Evolutionary conservation across 495 filamentous ascomycete genomes (phyloP).

Genomic region (Aspergillus egyptiacus): DNA sequence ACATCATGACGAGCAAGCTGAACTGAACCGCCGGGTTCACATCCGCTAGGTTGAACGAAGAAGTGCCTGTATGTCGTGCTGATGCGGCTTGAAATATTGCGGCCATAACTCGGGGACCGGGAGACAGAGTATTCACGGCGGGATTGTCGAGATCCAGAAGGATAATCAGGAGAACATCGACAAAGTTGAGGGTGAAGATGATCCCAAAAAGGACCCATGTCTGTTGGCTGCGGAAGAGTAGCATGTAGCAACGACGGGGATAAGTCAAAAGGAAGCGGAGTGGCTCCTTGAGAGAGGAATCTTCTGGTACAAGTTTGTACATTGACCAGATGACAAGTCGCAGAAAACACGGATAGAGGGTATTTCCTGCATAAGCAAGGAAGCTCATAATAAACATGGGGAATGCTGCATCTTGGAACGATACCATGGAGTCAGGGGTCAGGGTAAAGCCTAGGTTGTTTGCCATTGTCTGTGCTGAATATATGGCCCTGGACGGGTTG

Average conservation of each 20-base stretch:
- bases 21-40: conserved; percentile 58
- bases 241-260: conserved; percentile 57
- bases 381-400: conserved; percentile 64
- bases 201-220: conserved; percentile 62
- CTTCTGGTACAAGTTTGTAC: conserved; percentile 45
- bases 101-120: conserved; percentile 41
- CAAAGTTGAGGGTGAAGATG: conserved; percentile 47
- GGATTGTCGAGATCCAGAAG: conserved; percentile 47
- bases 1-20: conserved; percentile 61
- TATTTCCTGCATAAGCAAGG: conserved; percentile 78
- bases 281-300: conserved; percentile 26
- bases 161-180: conserved; percentile 56
- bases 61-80: conserved; percentile 54
- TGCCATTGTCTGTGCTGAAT: conserved; percentile 30
- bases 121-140: conserved; percentile 23
- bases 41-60: conserved; percentile 50
- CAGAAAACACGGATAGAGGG: conserved; percentile 73
- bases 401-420: conserved; percentile 62
- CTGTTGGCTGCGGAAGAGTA: conserved; percentile 53
- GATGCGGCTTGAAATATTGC: conserved; percentile 57
- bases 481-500: conserved; percentile 23
- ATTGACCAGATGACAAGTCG: conserved; percentile 71
- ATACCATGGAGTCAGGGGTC: conserved; percentile 78
- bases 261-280: conserved; percentile 54
- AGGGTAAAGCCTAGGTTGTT: conserved; percentile 60